These are phyloP conservation scores for Zygosaccharomyces sapae DNA, from an alignment of 1,139 yeast genomes.

Conservation along the genomic window DNA sequence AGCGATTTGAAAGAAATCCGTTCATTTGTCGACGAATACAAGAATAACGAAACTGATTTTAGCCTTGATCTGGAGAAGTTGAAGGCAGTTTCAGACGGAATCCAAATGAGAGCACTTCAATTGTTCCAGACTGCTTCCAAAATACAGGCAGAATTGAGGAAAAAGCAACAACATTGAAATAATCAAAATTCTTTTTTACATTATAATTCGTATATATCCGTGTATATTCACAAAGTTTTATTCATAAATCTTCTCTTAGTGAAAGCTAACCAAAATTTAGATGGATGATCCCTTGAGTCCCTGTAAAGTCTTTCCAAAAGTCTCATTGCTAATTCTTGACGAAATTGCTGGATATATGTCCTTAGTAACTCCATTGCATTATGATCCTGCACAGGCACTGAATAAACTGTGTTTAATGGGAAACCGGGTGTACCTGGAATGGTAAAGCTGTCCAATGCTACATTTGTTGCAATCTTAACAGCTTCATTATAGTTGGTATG, in stretches of 20 bases:
- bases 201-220: background rate
- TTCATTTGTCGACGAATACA: conserved; percentile 39
- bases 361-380: conserved; percentile 76
- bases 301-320: conserved; percentile 69
- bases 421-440: conserved; percentile 95
- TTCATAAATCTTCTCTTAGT: conserved; percentile 95
- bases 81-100: conserved; percentile 45
- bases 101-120: conserved; percentile 49
- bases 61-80: conserved; percentile 34
- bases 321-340: conserved; percentile 88
- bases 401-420: conserved; percentile 81
- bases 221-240: conserved; percentile 39
- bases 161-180: conserved; percentile 7
- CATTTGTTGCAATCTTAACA: conserved; percentile 64
- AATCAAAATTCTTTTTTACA: background rate
- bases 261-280: conserved; percentile 92
- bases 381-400: conserved; percentile 63
- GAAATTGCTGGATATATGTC: conserved; percentile 79
- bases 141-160: conserved; percentile 37
- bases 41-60: conserved; percentile 41
- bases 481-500: conserved; percentile 59
- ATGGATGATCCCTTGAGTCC: conserved; percentile 50
- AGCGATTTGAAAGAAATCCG: conserved; percentile 23
- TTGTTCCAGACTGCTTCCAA: conserved; percentile 53
- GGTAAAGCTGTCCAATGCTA: conserved; percentile 81